Base-by-base conservation (phyloP, 129 eudicot species). In the sunflower (Helianthus annuus) region DNA sequence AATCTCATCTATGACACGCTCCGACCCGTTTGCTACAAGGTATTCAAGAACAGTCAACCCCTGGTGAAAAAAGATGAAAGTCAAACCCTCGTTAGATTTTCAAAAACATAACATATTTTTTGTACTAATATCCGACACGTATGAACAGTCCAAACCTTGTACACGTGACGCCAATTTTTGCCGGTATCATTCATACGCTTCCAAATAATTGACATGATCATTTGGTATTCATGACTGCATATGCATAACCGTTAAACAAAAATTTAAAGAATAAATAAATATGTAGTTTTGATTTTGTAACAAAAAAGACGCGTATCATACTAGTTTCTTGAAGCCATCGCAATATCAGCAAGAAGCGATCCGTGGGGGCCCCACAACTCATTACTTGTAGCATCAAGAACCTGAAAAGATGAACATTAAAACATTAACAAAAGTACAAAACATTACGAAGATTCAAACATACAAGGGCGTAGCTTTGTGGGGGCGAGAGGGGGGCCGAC, bases 351-450 rank as follows among this genome's bases (percentile, higher is more conserved):
- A 78, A 95, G 99, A 72, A 83, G 89, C 12, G 99, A 82, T 69
- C 99, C 99, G 83, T 95, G 99, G 29, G 99, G 97, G 74, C 99
- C 99, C 99, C 99, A 95, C 29, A 97, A 83, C 88, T 95, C 99
- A 71, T 95, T 95, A 85, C 99, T 95, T 53, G 99, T 95, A 54
- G 97, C 96, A 85, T 95, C 99, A 55, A 91, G 94, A 82, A 95
- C 97, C 99, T 95, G 62, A 51, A 72, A 4, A 68, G 32, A 45
- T 32, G 68, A 69, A 27, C 32, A 61, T 46, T 48, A 8, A 69
- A 69, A 13, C 10, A 53, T 51, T 38, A 62, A 16, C 54, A 74
- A 69, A 69, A 69, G 2, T 2, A 11, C 32, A 59, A 59, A 0
- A 59, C 9, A 40, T 5, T 5, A 40, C 55, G 13, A 38, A 16